phyloP scores from a whole-genome alignment of 768 basidiomycete genomes.

The Lactarius akahatsu region DNA sequence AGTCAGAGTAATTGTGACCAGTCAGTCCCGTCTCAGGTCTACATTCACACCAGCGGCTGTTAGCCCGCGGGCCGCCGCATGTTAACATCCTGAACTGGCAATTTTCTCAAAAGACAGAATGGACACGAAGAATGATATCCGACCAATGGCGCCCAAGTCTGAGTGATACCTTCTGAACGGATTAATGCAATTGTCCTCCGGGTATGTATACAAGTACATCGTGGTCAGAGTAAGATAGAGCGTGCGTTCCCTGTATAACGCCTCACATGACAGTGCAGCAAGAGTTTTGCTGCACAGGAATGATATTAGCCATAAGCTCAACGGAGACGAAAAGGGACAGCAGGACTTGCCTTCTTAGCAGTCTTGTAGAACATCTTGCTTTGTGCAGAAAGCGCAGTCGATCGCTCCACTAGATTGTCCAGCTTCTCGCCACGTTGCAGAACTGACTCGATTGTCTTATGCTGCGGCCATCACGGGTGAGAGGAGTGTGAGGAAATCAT shows the following conservation, averaged over 20 bases:
- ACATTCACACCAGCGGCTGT: too few species aligned
- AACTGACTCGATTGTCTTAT: constrained; percentile 98
- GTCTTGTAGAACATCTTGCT: constrained; percentile 99
- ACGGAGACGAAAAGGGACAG: neutral
- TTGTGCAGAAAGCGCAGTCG: constrained; percentile 81
- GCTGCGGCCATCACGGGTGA: constrained; percentile 47
- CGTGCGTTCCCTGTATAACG: neutral
- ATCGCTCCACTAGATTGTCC: constrained; percentile 92
- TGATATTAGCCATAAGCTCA: neutral
- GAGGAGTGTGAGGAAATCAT: neutral
- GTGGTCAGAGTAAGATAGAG: constrained; percentile 20
- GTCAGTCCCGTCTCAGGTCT: too few species aligned
- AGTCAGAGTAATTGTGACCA: constrained; percentile 24
- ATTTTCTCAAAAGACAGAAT: too few species aligned
- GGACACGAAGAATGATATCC: too few species aligned
- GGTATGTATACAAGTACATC: constrained; percentile 26
- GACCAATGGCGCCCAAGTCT: neutral
- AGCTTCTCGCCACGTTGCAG: constrained; percentile 95
- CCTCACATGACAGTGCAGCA: constrained; percentile 83
- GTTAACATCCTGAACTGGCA: too few species aligned
- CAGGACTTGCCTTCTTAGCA: constrained; percentile 83
- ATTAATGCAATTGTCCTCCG: constrained; percentile 22
- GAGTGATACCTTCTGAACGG: neutral
- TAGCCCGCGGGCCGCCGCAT: too few species aligned
- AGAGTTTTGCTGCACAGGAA: constrained; percentile 75